These are phyloP conservation scores for Solanum bulbocastanum DNA, from an alignment of 257 asterid species.

Conservation along the genomic window DNA sequence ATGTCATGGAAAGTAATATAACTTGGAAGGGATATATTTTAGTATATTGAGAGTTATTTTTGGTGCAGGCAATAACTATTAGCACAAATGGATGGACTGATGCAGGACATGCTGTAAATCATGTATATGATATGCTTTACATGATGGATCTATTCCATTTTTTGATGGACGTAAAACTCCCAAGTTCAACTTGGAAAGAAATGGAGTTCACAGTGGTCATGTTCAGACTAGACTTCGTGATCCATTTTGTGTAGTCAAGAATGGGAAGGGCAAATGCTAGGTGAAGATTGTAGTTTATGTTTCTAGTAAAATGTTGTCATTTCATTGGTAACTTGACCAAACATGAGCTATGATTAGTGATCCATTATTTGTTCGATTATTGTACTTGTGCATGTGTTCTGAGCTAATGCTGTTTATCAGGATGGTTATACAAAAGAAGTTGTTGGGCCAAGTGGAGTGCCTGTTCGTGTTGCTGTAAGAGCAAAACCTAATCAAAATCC, in stretches of 20 bases:
- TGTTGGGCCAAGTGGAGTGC: conserved; percentile 39
- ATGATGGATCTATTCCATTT: conserved; percentile 83
- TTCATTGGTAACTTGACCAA: neutral
- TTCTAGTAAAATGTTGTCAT: neutral
- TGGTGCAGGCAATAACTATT: conserved; percentile 64
- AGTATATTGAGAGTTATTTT: neutral
- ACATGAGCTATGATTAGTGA: neutral
- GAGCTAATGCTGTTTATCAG: conserved; percentile 16
- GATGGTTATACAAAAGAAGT: conserved; percentile 65
- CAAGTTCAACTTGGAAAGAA: conserved; percentile 33
- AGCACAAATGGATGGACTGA: conserved; percentile 63
- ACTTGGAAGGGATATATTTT: no score
- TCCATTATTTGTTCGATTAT: neutral
- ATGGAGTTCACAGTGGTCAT: conserved; percentile 80
- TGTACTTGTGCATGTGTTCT: neutral
- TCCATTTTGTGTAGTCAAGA: conserved; percentile 58
- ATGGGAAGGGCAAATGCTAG: conserved; percentile 66
- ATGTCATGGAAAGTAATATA: no score
- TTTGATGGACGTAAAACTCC: conserved; percentile 40
- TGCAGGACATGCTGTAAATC: conserved; percentile 80
- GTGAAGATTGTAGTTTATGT: conserved; percentile 16
- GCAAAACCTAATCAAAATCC: conserved; percentile 54
- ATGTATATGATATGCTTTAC: conserved; percentile 67
- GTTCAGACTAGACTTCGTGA: conserved; percentile 62
- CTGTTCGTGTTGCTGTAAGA: conserved; percentile 65